Conservation (phyloP, 1,139 yeast species). For the Magnusiomyces suaveolens region DNA sequence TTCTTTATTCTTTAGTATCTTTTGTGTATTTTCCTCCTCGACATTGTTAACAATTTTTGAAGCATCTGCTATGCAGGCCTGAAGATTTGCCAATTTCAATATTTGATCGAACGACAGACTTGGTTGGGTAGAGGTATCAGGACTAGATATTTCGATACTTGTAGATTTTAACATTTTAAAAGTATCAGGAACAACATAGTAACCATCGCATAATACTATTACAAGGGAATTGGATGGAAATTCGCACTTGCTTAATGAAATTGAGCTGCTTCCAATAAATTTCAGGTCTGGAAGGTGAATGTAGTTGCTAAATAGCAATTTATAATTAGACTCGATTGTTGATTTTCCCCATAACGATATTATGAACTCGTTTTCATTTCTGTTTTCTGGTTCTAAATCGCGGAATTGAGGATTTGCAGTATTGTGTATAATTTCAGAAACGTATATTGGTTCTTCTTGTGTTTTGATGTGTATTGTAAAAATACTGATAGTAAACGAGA, state of each 20-base stretch:
- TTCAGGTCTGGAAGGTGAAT: slow-evolving; percentile 17
- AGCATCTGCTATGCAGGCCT: slow-evolving; percentile 36
- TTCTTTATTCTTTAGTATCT: slow-evolving; percentile 5
- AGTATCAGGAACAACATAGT: slow-evolving; percentile 26
- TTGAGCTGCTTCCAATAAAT: slow-evolving; percentile 18
- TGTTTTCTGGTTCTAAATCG: background rate
- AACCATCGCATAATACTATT: slow-evolving; percentile 35
- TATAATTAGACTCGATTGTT: background rate
- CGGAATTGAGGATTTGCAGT: slow-evolving; percentile 12
- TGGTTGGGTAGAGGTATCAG: slow-evolving; percentile 8
- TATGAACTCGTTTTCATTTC: slow-evolving; percentile 5
- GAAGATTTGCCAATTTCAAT: slow-evolving; percentile 40
- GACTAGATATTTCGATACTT: background rate
- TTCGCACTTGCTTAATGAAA: slow-evolving; percentile 7
- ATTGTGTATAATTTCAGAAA: slow-evolving; percentile 9
- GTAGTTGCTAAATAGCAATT: slow-evolving; percentile 6
- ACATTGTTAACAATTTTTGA: slow-evolving; percentile 12
- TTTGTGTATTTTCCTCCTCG: slow-evolving; percentile 8
- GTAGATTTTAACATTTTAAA: background rate
- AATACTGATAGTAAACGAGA: slow-evolving; percentile 6
- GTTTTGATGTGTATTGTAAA: slow-evolving; percentile 9
- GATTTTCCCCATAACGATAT: slow-evolving; percentile 14
- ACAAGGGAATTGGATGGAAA: slow-evolving; percentile 30
- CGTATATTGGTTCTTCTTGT: slow-evolving; percentile 12
- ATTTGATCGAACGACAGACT: slow-evolving; percentile 35